These are phyloP conservation scores for Phytophthora sansomeana DNA, from an alignment of 352 stramenopile genomes.

Conservation along the genomic window DNA sequence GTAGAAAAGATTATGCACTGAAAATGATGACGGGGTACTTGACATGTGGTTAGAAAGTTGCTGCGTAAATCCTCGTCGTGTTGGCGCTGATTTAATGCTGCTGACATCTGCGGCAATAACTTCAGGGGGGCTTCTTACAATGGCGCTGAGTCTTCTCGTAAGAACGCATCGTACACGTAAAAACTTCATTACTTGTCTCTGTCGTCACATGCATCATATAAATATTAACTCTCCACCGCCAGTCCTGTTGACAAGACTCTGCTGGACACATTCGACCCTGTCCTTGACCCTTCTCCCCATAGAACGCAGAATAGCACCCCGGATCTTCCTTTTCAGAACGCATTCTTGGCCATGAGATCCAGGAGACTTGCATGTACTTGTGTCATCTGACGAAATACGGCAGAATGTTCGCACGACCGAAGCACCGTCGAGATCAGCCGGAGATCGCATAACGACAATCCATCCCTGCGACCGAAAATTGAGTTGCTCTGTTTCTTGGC, in stretches of 20 bases:
- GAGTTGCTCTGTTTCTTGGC: neutral
- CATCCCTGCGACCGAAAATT: conserved; percentile 22
- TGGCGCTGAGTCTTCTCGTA: no score
- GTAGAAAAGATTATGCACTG: conserved; percentile 16
- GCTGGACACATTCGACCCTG: conserved; percentile 10
- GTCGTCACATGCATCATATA: neutral
- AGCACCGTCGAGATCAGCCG: neutral
- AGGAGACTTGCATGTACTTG: neutral
- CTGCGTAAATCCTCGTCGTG: no score
- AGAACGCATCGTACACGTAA: no score
- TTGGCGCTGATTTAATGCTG: no score
- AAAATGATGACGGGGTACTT: neutral
- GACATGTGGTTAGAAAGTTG: no score
- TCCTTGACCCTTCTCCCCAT: conserved; percentile 12
- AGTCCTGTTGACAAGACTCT: neutral
- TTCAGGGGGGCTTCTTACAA: no score
- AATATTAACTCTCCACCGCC: conserved; percentile 5
- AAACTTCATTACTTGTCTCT: no score
- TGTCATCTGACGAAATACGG: conserved; percentile 4
- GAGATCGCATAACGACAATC: conserved; percentile 16
- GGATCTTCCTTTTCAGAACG: neutral
- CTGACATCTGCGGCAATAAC: no score
- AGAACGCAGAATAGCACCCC: conserved; percentile 3
- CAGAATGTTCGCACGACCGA: conserved; percentile 15
- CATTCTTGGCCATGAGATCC: neutral